Evolutionary conservation across 2,329 filamentous ascomycete genomes (phyloP), one percentile per base, ranked within the genome.

Genomic region (Xylariales sp.): DNA sequence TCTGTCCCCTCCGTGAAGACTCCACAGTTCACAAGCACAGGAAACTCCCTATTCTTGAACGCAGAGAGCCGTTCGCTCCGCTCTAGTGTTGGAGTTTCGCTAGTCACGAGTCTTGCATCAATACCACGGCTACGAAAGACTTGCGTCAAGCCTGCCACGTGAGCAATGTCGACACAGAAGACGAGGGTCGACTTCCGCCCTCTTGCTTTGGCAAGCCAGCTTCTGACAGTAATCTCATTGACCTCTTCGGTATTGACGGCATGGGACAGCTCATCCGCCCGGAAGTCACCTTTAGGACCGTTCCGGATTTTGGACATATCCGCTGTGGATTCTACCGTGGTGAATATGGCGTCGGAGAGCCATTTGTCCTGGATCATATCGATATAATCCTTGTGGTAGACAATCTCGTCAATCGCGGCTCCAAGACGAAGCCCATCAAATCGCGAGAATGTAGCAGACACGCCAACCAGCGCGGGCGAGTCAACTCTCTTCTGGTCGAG

Each of bases 1-100:
- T 98, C 93, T 1, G 93, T 98, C 3, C 93, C 93, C 65, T 98
- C 93, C 0, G 91, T 97, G 54, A 95, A 97, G 28, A 98, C 86
- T 7, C 90, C 90, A 55, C 93, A 97, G 57, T 98, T 98, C 36
- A 98, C 66, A 12, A 98, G 72, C 1, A 98, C 88, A 0, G 88
- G 88, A 45, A 87, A 97, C 29, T 89, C 76, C 6, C 81, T 76
- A 2, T 68, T 72, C 47, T 76, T 85, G 62, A 98, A 98, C 3
- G 77, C 78, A 21, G 87, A 81, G 2, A 98, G 70, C 1, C 78
- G 78, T 35, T 83, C 72, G 35, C 78, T 74, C 30, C 93, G 78
- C 36, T 83, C 71, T n/a, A 76, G 60, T 42, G 77, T 79, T 7
- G 76, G 72, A 0, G 93, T 97, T 18, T 86, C 78, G 14, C 88